Conservation (phyloP, 306 rosid genomes). For the Trichosanthes truncata region DNA sequence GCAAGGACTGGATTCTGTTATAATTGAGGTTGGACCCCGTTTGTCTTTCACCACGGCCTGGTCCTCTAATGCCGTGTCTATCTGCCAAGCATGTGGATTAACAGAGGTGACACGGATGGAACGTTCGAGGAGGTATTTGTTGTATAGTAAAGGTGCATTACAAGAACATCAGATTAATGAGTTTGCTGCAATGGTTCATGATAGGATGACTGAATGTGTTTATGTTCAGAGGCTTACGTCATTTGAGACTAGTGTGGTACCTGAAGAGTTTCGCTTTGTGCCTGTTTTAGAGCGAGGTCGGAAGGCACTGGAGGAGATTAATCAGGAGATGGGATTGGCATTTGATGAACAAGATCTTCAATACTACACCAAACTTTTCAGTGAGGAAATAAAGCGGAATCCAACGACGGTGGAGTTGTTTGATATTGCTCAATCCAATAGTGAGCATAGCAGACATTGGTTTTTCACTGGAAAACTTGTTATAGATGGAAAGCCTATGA, state of each 20-base stretch:
- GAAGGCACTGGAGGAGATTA: conserved; percentile 77
- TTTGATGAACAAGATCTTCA: conserved; percentile 88
- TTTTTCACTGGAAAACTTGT: conserved; percentile 72
- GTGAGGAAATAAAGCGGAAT: conserved; percentile 65
- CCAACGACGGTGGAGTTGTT: conserved; percentile 82
- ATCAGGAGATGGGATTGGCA: conserved; percentile 73
- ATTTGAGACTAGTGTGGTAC: conserved; percentile 49
- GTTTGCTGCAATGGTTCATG: conserved; percentile 71
- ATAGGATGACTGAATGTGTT: conserved; percentile 80
- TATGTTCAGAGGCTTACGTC: conserved; percentile 53
- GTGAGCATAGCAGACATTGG: conserved; percentile 94
- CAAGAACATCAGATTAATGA: conserved; percentile 47
- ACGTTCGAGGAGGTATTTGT: conserved; percentile 74
- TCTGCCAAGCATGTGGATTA: conserved; percentile 81
- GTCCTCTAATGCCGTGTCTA: conserved; percentile 87
- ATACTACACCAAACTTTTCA: conserved; percentile 69
- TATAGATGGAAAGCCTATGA: conserved; percentile 64
- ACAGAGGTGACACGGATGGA: conserved; percentile 70
- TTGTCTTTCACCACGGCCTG: conserved; percentile 86
- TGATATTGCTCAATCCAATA: conserved; percentile 91
- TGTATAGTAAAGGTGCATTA: conserved; percentile 36
- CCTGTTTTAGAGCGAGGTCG: conserved; percentile 77
- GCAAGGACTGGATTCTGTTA: conserved; percentile 45
- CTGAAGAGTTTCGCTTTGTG: conserved; percentile 50
- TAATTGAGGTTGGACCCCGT: conserved; percentile 85